Conservation (phyloP, 345 rosid species). For the Pistacia integerrima region DNA sequence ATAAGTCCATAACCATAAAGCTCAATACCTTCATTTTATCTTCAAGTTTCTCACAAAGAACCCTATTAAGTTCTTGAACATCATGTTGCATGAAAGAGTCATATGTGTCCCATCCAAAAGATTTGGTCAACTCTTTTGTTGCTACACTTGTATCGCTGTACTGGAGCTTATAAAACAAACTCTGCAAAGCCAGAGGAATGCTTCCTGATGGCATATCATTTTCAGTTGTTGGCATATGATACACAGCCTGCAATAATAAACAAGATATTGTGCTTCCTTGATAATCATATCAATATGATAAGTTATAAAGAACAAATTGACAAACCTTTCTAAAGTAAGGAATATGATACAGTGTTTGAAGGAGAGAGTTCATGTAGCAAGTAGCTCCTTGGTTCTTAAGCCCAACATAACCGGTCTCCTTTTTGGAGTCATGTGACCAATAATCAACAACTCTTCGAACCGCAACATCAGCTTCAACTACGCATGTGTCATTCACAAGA, state of each 20-base stretch:
- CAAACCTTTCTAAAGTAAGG: constrained; percentile 64
- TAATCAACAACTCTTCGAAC: constrained; percentile 54
- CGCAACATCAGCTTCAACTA: constrained; percentile 61
- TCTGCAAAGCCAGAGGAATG: constrained; percentile 64
- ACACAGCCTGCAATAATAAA: constrained; percentile 48
- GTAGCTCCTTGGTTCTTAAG: constrained; percentile 73
- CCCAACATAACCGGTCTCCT: constrained; percentile 68
- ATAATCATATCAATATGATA: not conserved
- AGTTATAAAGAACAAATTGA: not conserved
- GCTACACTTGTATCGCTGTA: constrained; percentile 64
- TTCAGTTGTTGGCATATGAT: constrained; percentile 69
- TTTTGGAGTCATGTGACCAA: constrained; percentile 61
- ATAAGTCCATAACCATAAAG: not conserved
- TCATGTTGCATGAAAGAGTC: constrained; percentile 71
- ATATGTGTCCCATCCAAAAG: constrained; percentile 70
- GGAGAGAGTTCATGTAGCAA: constrained; percentile 66
- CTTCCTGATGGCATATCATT: constrained; percentile 68
- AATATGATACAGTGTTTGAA: constrained; percentile 57
- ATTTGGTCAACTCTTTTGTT: constrained; percentile 57
- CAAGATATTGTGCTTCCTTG: constrained; percentile 2
- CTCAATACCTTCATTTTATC: constrained; percentile 58
- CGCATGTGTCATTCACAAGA: constrained; percentile 46
- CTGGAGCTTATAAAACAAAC: constrained; percentile 66
- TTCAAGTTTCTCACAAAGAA: constrained; percentile 60
- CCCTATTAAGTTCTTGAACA: constrained; percentile 67